Evolutionary conservation across 192 early-diverging fungal genomes (phyloP).

Genomic region (Backusella psychrophila): DNA sequence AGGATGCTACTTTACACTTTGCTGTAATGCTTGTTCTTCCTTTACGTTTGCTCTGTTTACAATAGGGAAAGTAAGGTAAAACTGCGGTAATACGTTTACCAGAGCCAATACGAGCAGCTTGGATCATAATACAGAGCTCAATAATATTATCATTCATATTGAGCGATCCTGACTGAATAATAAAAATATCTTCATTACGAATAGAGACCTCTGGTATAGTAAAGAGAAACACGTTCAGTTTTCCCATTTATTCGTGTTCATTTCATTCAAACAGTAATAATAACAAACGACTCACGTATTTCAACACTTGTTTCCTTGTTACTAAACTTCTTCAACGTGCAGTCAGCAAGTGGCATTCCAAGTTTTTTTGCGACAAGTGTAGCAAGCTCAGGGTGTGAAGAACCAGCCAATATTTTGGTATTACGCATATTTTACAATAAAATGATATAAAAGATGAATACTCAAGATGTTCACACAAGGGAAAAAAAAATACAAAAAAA

Average conservation of each 20-base stretch:
- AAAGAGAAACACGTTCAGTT: not conserved
- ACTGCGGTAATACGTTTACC: conserved; percentile 93
- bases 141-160: conserved; percentile 98
- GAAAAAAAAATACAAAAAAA: not conserved
- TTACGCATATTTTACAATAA: conserved; percentile 56
- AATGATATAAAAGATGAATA: not conserved
- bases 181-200: conserved; percentile 96
- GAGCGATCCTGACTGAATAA: conserved; percentile 94
- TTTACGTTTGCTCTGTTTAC: conserved; percentile 93
- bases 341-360: conserved; percentile 73
- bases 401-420: conserved; percentile 90
- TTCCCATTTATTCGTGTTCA: not conserved
- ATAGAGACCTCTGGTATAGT: conserved; percentile 81
- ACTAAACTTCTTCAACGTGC: conserved; percentile 79
- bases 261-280: too few species aligned
- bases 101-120: conserved; percentile 93
- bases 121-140: conserved; percentile 98
- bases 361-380: conserved; percentile 75
- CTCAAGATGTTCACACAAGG: not conserved
- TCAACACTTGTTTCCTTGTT: conserved; percentile 95
- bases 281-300: conserved; percentile 45
- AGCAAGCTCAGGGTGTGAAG: conserved; percentile 91
- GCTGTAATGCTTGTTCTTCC: conserved; percentile 92
- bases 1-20: conserved; percentile 48
- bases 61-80: conserved; percentile 96